These are phyloP conservation scores for Fusarium guadeloupense DNA, from an alignment of 2,329 filamentous ascomycete species.

Conservation along the genomic window DNA sequence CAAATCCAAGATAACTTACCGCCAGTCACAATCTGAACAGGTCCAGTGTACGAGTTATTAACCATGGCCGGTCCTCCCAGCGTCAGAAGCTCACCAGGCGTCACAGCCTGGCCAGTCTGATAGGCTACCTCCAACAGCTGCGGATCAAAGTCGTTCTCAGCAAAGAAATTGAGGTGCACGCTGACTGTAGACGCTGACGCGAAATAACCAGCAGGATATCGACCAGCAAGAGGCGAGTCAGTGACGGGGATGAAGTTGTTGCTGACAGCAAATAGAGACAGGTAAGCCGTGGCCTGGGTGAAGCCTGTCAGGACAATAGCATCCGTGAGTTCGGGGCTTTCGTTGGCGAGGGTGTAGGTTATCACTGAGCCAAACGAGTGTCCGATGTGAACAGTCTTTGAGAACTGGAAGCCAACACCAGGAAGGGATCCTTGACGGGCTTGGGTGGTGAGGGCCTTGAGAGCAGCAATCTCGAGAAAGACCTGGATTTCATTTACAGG, in stretches of 20 bases:
- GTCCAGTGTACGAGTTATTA: constrained; percentile 58
- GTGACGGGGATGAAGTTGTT: constrained; percentile 59
- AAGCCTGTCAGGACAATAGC: constrained; percentile 70
- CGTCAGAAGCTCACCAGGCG: constrained; percentile 67
- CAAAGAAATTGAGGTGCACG: constrained; percentile 63
- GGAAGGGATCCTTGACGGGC: constrained; percentile 58
- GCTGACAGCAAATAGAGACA: constrained; percentile 54
- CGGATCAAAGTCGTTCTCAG: constrained; percentile 64
- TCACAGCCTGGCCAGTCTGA: constrained; percentile 63
- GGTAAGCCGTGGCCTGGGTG: constrained; percentile 57
- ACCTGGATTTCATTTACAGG: constrained; percentile 68
- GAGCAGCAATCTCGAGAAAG: constrained; percentile 65
- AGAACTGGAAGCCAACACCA: constrained; percentile 49
- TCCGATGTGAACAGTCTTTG: constrained; percentile 66
- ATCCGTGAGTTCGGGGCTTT: constrained; percentile 63
- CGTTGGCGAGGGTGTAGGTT: constrained; percentile 63
- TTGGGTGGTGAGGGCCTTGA: constrained; percentile 61
- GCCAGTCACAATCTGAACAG: constrained; percentile 68
- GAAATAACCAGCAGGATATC: constrained; percentile 63
- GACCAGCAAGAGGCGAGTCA: constrained; percentile 40
- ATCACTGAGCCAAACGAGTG: constrained; percentile 71
- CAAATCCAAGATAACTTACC: constrained; percentile 44
- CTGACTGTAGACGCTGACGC: constrained; percentile 55
- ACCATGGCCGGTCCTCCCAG: constrained; percentile 52
- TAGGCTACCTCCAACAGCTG: constrained; percentile 58